These are phyloP conservation scores for Annona cherimola DNA, from an alignment of 164 flowering plant genomes.

Conservation along the genomic window DNA sequence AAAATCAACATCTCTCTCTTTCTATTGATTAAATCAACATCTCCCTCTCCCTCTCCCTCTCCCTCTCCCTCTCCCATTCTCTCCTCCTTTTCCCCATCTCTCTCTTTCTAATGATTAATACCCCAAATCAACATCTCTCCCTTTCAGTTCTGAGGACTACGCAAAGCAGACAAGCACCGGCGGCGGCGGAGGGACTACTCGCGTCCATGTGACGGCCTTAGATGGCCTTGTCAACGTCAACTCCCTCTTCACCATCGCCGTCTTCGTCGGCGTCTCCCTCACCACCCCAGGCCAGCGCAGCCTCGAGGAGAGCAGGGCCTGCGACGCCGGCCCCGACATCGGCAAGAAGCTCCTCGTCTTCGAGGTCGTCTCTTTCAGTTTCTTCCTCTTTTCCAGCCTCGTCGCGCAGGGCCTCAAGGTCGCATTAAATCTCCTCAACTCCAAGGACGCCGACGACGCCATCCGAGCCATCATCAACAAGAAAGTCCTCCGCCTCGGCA, in stretches of 20 bases:
- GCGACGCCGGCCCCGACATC: constrained; percentile 32
- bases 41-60: too few relatives aligned
- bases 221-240: constrained; percentile 67
- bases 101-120: not conserved
- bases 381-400: constrained; percentile 35
- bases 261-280: constrained; percentile 55
- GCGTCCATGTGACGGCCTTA: constrained; percentile 60
- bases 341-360: constrained; percentile 34
- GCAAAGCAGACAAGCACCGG: not conserved
- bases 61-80: not conserved
- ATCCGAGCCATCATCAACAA: constrained; percentile 27
- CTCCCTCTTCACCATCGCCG: constrained; percentile 69
- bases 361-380: constrained; percentile 33
- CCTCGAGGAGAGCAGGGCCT: constrained; percentile 21
- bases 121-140: not conserved
- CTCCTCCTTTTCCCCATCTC: not conserved
- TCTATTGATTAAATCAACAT: too few relatives aligned
- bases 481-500: constrained; percentile 23
- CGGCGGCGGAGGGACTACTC: constrained; percentile 19
- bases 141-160: not conserved
- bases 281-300: constrained; percentile 16
- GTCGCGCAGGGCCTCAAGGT: constrained; percentile 33
- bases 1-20: too few relatives aligned
- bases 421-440: constrained; percentile 35
- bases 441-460: constrained; percentile 24